These are phyloP conservation scores for Penicillium griseofulvum DNA, from an alignment of 2,329 filamentous ascomycete species.

Conservation along the genomic window DNA sequence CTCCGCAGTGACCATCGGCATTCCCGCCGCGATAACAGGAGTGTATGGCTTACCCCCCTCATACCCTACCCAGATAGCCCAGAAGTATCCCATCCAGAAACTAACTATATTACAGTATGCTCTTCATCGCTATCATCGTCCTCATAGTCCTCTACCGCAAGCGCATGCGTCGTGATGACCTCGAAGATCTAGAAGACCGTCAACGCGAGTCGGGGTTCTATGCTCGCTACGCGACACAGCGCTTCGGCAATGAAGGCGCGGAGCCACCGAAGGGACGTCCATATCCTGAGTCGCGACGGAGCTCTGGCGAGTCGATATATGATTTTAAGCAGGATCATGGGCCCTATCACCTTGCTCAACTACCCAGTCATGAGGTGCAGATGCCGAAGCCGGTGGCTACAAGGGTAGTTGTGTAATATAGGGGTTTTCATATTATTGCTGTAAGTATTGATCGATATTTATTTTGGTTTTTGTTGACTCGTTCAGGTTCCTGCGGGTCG, in stretches of 20 bases:
- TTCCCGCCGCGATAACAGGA: slow-evolving; percentile 7
- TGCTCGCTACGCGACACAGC: background rate
- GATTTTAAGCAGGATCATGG: slow-evolving; percentile 10
- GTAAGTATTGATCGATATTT: background rate
- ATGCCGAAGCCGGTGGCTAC: background rate
- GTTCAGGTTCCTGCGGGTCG: slow-evolving; percentile 1
- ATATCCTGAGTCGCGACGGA: background rate
- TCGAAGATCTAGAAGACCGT: slow-evolving; percentile 6
- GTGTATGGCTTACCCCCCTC: background rate
- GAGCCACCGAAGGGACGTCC: background rate
- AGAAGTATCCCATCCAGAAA: too few species aligned
- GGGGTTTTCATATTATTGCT: background rate
- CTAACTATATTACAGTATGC: background rate
- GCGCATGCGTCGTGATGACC: background rate
- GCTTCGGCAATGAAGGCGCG: background rate
- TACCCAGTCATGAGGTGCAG: background rate
- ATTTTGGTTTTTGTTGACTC: background rate
- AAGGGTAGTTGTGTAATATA: background rate
- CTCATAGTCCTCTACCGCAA: slow-evolving; percentile 4
- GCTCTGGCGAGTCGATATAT: slow-evolving; percentile 1
- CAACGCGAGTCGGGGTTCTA: slow-evolving; percentile 1
- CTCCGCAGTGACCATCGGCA: slow-evolving; percentile 4
- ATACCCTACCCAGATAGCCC: too few species aligned
- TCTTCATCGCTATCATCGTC: background rate
- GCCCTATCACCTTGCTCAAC: slow-evolving; percentile 1